Evolutionary conservation across 345 rosid species (phyloP), one percentile per base, ranked within the genome.

Genomic region (Euphorbia tirucalli): DNA sequence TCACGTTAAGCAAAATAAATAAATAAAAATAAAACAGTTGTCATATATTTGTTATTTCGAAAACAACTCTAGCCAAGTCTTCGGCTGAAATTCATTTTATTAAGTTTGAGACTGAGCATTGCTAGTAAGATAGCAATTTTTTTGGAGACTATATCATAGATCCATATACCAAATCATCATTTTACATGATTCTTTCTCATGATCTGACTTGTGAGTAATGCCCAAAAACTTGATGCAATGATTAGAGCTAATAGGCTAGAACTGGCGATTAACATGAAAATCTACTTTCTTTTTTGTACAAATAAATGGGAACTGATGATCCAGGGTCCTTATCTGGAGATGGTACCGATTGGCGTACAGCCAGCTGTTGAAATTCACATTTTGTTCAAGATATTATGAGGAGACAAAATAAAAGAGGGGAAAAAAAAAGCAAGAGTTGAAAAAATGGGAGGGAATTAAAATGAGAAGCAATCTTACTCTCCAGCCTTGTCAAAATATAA

Each of bases 401-500:
- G 10, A 52, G 32, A 74, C 19, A 46, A 52, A 43, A 13, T 24
- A 57, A 68, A 64, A 60, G n/a, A 66, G 62, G 25, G 66, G 24
- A 1, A 15, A 57, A 62, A 37, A 10, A 18, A 68, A 54, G 71
- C 6, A 19, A 6, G 31, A 35, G 15, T 14, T 65, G 72, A 39
- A 69, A 39, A 69, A 7, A 56, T 43, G 21, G 32, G 41, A 46
- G 41, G 25, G 44, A 58, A 31, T n/a, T 2, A 24, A n/a, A 15
- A 24, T 14, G 7, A 3, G 72, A 48, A 71, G 71, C 66, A 62
- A 72, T 82, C 98, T 87, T 95, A 90, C 98, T 92, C 93, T 81
- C 98, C 97, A 71, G 92, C 84, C 78, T 95, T 92, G 80, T 92
- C 93, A 71, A 90, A 85, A 72, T 83, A 89, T 44, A 90, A 75